A percentile compares a stretch with the other conserved stretches of the same genome.
Conservation (phyloP, 2,329 filamentous ascomycete genomes). For the Colletotrichum truncatum region DNA sequence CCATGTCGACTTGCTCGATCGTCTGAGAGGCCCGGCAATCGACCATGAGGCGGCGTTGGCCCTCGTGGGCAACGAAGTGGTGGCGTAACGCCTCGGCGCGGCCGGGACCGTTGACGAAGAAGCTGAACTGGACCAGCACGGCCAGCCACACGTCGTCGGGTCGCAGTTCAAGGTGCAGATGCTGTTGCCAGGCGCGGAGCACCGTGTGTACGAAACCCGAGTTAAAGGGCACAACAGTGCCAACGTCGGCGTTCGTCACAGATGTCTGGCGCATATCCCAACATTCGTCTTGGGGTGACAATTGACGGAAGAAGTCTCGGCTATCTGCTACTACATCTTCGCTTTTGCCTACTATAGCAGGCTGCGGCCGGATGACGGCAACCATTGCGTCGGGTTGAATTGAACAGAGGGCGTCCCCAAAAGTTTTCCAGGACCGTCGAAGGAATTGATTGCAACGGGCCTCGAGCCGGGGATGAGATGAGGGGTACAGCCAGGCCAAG, state of each 20-base stretch:
- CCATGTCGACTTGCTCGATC: neutral
- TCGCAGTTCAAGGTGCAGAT: slow-evolving; percentile 33
- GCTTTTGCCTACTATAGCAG: neutral
- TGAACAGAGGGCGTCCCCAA: neutral
- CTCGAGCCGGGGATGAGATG: neutral
- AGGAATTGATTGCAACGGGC: neutral
- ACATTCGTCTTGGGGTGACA: neutral
- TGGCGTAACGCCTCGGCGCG: neutral
- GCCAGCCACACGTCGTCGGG: slow-evolving; percentile 38
- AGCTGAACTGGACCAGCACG: slow-evolving; percentile 36
- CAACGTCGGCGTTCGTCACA: neutral
- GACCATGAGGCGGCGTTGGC: neutral
- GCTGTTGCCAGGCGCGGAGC: slow-evolving; percentile 25
- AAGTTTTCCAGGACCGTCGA: neutral
- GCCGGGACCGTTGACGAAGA: slow-evolving; percentile 24
- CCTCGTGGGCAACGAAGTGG: slow-evolving; percentile 25
- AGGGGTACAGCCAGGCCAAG: too few species aligned
- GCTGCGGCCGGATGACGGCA: neutral
- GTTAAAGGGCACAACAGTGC: neutral
- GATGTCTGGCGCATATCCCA: neutral
- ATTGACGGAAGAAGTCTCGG: neutral
- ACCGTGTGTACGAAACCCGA: slow-evolving; percentile 26
- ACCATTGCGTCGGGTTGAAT: neutral
- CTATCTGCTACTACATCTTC: neutral
- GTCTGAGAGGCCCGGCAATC: neutral